These are phyloP conservation scores for Trichoderma polysporum DNA, from an alignment of 2,329 filamentous ascomycete species.

Conservation along the genomic window DNA sequence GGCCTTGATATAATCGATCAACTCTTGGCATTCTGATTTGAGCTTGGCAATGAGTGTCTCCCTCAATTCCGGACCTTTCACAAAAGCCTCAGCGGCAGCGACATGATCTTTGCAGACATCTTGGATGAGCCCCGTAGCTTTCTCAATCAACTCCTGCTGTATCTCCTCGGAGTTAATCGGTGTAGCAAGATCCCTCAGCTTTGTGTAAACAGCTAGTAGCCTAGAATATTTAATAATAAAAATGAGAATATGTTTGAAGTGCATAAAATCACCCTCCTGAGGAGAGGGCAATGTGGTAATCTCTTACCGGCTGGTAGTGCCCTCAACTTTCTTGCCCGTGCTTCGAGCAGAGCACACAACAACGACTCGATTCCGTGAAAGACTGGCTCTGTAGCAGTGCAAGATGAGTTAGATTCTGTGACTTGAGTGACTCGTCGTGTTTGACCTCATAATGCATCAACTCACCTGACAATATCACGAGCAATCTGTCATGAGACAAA, in stretches of 20 bases:
- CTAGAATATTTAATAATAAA: constrained; percentile 35
- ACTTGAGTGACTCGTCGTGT: not conserved
- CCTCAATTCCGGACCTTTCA: constrained; percentile 57
- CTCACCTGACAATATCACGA: constrained; percentile 45
- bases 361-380: constrained; percentile 72
- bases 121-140: constrained; percentile 73
- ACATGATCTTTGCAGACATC: constrained; percentile 83
- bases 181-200: constrained; percentile 54
- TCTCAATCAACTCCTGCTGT: constrained; percentile 54
- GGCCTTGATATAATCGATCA: constrained; percentile 70
- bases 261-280: not conserved
- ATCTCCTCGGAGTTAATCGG: constrained; percentile 53
- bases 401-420: not conserved
- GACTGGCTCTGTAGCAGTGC: constrained; percentile 38
- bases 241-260: not conserved
- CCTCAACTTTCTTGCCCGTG: constrained; percentile 89
- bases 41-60: constrained; percentile 64
- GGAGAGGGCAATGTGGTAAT: not conserved
- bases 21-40: constrained; percentile 74
- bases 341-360: constrained; percentile 95
- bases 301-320: constrained; percentile 89
- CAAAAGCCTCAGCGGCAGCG: constrained; percentile 63
- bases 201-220: constrained; percentile 59
- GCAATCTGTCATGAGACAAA: constrained; percentile 38
- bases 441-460: not conserved